Evolutionary conservation across 1,284 basidiomycete species (phyloP).

Genomic region (Tylopilus sp.): DNA sequence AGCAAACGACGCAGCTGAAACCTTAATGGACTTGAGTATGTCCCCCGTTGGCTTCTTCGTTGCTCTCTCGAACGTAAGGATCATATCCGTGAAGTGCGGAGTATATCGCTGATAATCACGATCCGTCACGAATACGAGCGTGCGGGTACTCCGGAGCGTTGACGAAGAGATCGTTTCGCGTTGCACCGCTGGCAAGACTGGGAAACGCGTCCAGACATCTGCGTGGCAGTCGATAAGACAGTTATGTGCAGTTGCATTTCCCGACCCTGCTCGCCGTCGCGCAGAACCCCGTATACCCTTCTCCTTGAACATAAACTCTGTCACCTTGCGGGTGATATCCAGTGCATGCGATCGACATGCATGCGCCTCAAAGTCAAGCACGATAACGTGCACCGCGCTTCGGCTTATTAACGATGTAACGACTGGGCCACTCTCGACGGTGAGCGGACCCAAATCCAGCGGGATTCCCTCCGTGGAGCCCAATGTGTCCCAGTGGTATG

Average conservation of each 20-base stretch:
- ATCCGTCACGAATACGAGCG: constrained; percentile 48
- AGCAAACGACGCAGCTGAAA: constrained; percentile 25
- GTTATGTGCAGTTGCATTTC: constrained; percentile 38
- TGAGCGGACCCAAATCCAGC: constrained; percentile 12
- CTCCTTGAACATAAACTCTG: constrained; percentile 55
- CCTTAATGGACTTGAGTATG: constrained; percentile 38
- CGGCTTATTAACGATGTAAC: constrained; percentile 49
- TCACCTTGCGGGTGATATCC: constrained; percentile 52
- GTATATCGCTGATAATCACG: constrained; percentile 36
- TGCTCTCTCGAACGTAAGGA: constrained; percentile 45
- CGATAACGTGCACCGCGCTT: constrained; percentile 43
- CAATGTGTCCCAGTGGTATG: constrained; percentile 29
- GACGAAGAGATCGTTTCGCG: constrained; percentile 45
- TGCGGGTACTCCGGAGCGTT: constrained; percentile 29
- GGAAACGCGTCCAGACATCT: constrained; percentile 65
- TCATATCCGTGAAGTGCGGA: constrained; percentile 47
- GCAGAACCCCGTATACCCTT: constrained; percentile 20
- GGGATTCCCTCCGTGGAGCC: constrained; percentile 21
- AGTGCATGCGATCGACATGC: constrained; percentile 44
- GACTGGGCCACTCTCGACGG: not conserved
- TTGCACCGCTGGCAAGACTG: constrained; percentile 55
- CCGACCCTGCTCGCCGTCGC: constrained; percentile 16
- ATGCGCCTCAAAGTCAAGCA: constrained; percentile 35
- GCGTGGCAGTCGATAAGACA: constrained; percentile 54
- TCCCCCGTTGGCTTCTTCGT: constrained; percentile 45